These are phyloP conservation scores for Laguncularia racemosa DNA, from an alignment of 345 rosid genomes.

Conservation along the genomic window DNA sequence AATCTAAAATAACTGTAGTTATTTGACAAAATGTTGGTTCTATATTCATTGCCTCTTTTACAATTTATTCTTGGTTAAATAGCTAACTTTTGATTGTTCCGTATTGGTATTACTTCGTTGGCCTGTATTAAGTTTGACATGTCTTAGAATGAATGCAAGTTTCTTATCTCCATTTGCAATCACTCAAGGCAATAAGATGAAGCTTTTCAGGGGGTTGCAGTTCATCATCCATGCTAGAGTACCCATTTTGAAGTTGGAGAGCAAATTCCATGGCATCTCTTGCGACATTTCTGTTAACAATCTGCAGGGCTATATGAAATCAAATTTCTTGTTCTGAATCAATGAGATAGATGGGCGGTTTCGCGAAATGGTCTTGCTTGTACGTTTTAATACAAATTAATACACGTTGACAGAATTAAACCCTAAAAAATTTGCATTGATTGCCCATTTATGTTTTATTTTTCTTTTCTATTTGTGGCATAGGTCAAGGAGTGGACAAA, in stretches of 20 bases:
- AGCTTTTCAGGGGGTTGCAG: constrained; percentile 46
- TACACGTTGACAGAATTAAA: background rate
- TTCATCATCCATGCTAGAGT: constrained; percentile 61
- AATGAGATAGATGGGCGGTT: constrained; percentile 73
- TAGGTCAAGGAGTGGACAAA: constrained; percentile 99
- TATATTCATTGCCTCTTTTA: background rate
- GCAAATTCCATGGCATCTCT: constrained; percentile 40
- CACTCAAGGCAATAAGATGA: too few relatives aligned
- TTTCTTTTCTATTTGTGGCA: constrained; percentile 5
- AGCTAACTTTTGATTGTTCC: background rate
- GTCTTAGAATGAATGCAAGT: too few relatives aligned
- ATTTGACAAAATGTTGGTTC: too few relatives aligned
- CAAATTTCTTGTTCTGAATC: constrained; percentile 75
- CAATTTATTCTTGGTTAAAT: background rate
- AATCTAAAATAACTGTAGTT: too few relatives aligned
- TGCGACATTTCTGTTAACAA: constrained; percentile 87
- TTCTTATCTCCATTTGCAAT: too few relatives aligned
- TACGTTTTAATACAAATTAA: constrained; percentile 15
- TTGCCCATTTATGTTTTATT: background rate
- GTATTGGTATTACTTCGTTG: constrained; percentile 3
- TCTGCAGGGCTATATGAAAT: constrained; percentile 63
- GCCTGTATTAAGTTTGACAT: too few relatives aligned
- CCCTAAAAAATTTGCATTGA: too few relatives aligned
- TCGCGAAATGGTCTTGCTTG: constrained; percentile 76
- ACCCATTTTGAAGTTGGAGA: constrained; percentile 73